Conservation (phyloP, 2,329 filamentous ascomycete genomes). For the Aspergillus hiratsukae region DNA sequence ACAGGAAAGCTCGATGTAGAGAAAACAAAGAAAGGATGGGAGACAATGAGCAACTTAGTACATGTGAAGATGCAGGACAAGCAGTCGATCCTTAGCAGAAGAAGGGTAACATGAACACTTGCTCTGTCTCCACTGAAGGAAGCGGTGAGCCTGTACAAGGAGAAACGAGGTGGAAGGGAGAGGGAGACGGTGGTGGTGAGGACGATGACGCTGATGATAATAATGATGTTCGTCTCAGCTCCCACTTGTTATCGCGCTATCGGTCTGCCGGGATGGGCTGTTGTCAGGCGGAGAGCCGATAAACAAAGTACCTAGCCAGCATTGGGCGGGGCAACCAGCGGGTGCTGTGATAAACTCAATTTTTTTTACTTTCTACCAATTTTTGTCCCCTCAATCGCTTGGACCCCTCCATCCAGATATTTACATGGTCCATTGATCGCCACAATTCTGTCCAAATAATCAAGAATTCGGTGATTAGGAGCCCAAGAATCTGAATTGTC, state of each 20-base stretch:
- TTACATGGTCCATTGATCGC: background rate
- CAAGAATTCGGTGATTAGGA: background rate
- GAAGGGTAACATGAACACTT: background rate
- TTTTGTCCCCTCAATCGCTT: background rate
- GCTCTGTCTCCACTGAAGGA: background rate
- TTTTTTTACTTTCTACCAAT: slow-evolving; percentile 7
- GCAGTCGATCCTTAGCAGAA: slow-evolving; percentile 1
- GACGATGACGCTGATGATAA: background rate
- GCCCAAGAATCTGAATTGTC: background rate
- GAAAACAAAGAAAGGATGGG: background rate
- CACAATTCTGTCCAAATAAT: background rate
- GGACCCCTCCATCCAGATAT: background rate
- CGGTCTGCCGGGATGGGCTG: slow-evolving; percentile 8
- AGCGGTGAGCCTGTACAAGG: background rate
- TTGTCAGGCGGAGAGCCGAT: slow-evolving; percentile 10
- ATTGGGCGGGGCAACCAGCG: slow-evolving; percentile 16
- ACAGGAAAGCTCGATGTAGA: slow-evolving; percentile 2
- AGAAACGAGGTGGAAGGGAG: background rate
- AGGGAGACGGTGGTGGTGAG: background rate
- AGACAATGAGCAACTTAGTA: background rate
- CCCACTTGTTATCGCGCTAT: slow-evolving; percentile 1
- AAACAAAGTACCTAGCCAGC: slow-evolving; percentile 16
- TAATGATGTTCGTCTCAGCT: background rate
- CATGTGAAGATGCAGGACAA: background rate
- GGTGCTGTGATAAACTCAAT: background rate